These are phyloP conservation scores for Pyropia yezoensis DNA, from an alignment of 23 red algal species.

Conservation along the genomic window DNA sequence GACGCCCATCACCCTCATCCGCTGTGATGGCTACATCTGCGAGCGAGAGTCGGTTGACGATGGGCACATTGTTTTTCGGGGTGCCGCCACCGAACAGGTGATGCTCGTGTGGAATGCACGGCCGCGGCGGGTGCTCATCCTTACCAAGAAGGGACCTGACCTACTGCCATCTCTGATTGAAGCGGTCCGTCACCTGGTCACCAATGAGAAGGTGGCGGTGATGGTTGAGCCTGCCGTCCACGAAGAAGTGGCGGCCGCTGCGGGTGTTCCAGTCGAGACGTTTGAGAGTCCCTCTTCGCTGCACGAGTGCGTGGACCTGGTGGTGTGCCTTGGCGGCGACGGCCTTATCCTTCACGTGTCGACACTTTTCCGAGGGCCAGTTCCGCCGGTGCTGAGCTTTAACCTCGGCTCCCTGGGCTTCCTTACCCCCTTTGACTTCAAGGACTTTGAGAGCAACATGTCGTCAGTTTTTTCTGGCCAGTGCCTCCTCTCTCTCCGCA, in stretches of 20 bases:
- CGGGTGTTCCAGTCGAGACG: conserved; percentile 70
- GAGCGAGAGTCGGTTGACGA: conserved; percentile 80
- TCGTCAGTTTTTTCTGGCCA: conserved; percentile 46
- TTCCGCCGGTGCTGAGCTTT: conserved; percentile 87
- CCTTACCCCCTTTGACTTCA: conserved; percentile 83
- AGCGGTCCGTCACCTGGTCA: conserved; percentile 53
- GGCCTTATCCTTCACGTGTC: conserved; percentile 85
- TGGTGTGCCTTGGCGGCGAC: conserved; percentile 89
- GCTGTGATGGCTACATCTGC: conserved; percentile 96
- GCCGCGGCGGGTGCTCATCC: conserved; percentile 66
- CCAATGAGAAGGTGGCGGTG: conserved; percentile 50
- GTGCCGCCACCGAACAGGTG: conserved; percentile 95
- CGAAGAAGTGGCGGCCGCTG: conserved; percentile 54
- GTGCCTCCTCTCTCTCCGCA: conserved; percentile 75
- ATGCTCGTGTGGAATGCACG: conserved; percentile 96
- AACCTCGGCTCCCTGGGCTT: conserved; percentile 87
- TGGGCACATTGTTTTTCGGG: conserved; percentile 83
- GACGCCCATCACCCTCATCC: conserved; percentile 80
- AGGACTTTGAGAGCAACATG: conserved; percentile 63
- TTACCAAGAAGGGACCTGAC: conserved; percentile 68
- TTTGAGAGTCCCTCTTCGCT: conserved; percentile 39
- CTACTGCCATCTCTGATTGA: conserved; percentile 48
- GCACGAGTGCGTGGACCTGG: conserved; percentile 73
- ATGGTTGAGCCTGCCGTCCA: conserved; percentile 88
- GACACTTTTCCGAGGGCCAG: conserved; percentile 60